Conservation (phyloP, 2,329 filamentous ascomycete species). For the Pezicula rhizophila region DNA sequence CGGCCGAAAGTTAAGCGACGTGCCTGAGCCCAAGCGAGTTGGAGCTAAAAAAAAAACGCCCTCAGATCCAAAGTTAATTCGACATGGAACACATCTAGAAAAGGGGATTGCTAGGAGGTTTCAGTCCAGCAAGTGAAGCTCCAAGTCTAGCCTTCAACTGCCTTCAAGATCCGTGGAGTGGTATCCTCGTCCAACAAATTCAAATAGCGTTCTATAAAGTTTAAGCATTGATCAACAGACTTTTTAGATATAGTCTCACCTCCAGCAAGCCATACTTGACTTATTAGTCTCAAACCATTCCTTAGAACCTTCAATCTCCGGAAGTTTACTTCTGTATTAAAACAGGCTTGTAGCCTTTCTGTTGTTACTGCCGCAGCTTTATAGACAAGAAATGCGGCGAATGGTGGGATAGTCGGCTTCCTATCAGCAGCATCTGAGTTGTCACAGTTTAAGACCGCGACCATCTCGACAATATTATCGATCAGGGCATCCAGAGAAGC, state of each 20-base stretch:
- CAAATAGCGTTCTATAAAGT: not conserved
- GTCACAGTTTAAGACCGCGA: not conserved
- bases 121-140: too few relatives aligned
- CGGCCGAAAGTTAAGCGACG: too few relatives aligned
- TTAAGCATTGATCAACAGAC: not conserved
- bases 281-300: not conserved
- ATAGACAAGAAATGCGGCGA: slow-evolving; percentile 5
- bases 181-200: not conserved
- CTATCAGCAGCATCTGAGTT: not conserved
- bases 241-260: not conserved
- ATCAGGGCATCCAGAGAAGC: not conserved
- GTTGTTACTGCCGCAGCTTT: slow-evolving; percentile 4
- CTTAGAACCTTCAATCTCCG: slow-evolving; percentile 2
- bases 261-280: slow-evolving; percentile 3
- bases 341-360: not conserved
- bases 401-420: slow-evolving; percentile 1
- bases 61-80: too few relatives aligned
- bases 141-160: not conserved
- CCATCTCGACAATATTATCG: slow-evolving; percentile 4
- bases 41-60: too few relatives aligned
- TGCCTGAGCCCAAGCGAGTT: too few relatives aligned
- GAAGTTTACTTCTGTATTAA: slow-evolving; percentile 1
- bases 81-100: too few relatives aligned
- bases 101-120: too few relatives aligned
- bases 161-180: not conserved